A percentile compares a stretch with the other conserved stretches of the same genome.
Evolutionary conservation across 441 rosid genomes (phyloP).

Genomic region (Bocquillonia castaneifolia): DNA sequence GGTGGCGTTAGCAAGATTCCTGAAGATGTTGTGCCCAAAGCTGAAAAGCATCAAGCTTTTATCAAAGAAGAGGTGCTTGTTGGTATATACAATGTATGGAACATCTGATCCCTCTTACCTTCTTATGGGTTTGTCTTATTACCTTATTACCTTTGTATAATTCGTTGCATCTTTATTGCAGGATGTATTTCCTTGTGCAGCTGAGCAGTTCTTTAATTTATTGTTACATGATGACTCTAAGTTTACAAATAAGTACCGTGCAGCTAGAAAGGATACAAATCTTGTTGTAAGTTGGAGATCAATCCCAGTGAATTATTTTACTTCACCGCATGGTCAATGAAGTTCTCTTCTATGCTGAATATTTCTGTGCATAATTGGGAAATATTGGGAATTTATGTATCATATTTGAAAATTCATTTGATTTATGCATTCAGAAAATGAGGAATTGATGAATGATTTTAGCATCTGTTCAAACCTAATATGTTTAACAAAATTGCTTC

Average conservation of each 20-base stretch:
- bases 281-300: constrained; percentile 54
- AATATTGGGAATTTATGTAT: background rate
- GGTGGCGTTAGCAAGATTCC: constrained; percentile 44
- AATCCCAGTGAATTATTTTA: background rate
- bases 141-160: constrained; percentile 16
- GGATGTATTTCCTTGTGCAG: constrained; percentile 71
- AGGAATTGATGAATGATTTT: background rate
- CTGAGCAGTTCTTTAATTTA: constrained; percentile 59
- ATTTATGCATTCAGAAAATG: background rate
- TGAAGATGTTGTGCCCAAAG: constrained; percentile 45
- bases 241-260: constrained; percentile 61
- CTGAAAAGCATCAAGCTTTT: constrained; percentile 64
- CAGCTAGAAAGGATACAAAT: constrained; percentile 70
- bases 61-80: constrained; percentile 84
- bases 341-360: background rate
- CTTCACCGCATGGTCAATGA: constrained; percentile 7
- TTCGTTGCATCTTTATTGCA: constrained; percentile 35
- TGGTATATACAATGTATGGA: constrained; percentile 58
- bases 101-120: constrained; percentile 16
- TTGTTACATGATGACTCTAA: constrained; percentile 66
- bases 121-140: constrained; percentile 17
- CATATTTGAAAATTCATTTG: background rate
- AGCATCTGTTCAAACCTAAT: background rate
- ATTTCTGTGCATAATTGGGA: background rate
- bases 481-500: background rate